Evolutionary conservation across 352 stramenopile species (phyloP).

Genomic region (Elongisporangium undulatum): DNA sequence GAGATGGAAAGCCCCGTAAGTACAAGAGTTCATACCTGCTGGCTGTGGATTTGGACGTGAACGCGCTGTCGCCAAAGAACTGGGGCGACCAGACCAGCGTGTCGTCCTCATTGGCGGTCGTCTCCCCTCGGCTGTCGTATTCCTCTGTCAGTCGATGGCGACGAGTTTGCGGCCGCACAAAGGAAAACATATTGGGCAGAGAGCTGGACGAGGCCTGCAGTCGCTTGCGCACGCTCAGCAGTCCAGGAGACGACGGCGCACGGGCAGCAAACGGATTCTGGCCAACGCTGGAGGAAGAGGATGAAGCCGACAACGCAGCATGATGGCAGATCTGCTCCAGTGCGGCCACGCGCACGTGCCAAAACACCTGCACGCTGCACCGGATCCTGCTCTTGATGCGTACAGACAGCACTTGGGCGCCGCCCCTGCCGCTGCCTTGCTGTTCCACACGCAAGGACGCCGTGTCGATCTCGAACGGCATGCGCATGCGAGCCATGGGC

Average conservation of each 20-base stretch:
- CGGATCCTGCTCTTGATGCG: slow-evolving; percentile 14
- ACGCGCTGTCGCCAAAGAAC: slow-evolving; percentile 7
- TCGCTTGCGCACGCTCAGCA: neutral
- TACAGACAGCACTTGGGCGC: slow-evolving; percentile 16
- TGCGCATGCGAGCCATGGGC: slow-evolving; percentile 33
- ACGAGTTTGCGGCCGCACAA: slow-evolving; percentile 10
- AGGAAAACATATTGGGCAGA: slow-evolving; percentile 18
- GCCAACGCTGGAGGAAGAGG: slow-evolving; percentile 9
- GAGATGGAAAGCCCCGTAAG: neutral
- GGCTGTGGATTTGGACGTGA: slow-evolving; percentile 7
- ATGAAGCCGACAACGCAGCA: slow-evolving; percentile 8
- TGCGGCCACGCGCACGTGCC: slow-evolving; percentile 20
- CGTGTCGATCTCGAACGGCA: slow-evolving; percentile 39
- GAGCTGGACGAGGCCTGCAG: neutral
- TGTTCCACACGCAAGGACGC: slow-evolving; percentile 24
- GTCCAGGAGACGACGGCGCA: no score
- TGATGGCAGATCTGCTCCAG: slow-evolving; percentile 10
- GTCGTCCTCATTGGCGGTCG: neutral
- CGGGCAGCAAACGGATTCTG: neutral
- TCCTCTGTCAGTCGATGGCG: slow-evolving; percentile 21
- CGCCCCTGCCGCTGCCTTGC: neutral
- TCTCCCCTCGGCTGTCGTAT: slow-evolving; percentile 7
- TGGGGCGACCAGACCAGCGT: slow-evolving; percentile 1
- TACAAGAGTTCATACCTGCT: slow-evolving; percentile 7
- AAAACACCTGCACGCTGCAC: slow-evolving; percentile 31